phyloP scores from a whole-genome alignment of 129 eudicot species.

The Flaveria bidentis region DNA sequence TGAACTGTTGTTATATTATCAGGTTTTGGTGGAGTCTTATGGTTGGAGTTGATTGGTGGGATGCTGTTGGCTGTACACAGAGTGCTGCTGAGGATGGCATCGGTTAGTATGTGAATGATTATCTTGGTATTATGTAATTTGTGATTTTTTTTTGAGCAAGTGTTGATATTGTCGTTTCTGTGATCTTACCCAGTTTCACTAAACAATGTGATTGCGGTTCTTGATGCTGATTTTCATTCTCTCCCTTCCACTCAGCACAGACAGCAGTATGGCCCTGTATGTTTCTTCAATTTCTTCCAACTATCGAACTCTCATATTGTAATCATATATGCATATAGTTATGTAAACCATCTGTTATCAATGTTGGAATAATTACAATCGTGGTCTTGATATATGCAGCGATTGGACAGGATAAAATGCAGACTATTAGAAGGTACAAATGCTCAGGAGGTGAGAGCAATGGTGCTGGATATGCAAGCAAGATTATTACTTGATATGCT shows the following conservation, averaged over 20 bases:
- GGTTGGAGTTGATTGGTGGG: slow-evolving; percentile 99
- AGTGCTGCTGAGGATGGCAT: slow-evolving; percentile 99
- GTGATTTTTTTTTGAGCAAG: neutral
- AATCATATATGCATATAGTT: neutral
- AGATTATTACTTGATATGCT: slow-evolving; percentile 92
- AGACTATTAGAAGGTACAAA: slow-evolving; percentile 95
- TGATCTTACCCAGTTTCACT: slow-evolving; percentile 68
- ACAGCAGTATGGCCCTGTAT: slow-evolving; percentile 96
- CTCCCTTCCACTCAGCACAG: slow-evolving; percentile 96
- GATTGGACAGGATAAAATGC: slow-evolving; percentile 95
- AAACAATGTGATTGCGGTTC: slow-evolving; percentile 91
- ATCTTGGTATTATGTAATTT: neutral
- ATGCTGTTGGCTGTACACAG: slow-evolving; percentile 99
- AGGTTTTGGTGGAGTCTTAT: slow-evolving; percentile 99
- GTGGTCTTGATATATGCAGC: slow-evolving; percentile 47
- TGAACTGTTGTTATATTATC: slow-evolving; percentile 24
- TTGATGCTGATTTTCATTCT: slow-evolving; percentile 99
- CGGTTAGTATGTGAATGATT: slow-evolving; percentile 51
- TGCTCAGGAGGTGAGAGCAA: slow-evolving; percentile 98
- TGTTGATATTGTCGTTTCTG: slow-evolving; percentile 17
- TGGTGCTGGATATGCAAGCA: slow-evolving; percentile 99
- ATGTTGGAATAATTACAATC: slow-evolving; percentile 17
- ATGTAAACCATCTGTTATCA: neutral
- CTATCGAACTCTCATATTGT: slow-evolving; percentile 7
- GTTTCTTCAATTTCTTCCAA: slow-evolving; percentile 36